Evolutionary conservation across 2,329 filamentous ascomycete species (phyloP).

Genomic region (Akanthomyces uredinophilus): DNA sequence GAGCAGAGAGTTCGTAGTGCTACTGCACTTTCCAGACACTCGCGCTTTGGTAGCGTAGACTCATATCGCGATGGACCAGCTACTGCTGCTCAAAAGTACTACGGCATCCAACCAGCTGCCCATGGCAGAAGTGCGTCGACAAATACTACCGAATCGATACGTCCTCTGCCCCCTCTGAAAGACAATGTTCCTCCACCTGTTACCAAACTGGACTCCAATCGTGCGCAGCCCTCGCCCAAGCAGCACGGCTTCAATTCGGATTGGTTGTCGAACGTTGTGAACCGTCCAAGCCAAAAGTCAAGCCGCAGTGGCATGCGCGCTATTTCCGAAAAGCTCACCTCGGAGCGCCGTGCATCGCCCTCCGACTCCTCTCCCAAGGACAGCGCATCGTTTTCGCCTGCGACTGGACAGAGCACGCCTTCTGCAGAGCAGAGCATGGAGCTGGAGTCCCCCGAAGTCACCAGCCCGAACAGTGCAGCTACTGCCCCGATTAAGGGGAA

Average conservation of each 20-base stretch:
- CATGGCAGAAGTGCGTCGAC: slow-evolving; percentile 59
- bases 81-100: slow-evolving; percentile 67
- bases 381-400: slow-evolving; percentile 56
- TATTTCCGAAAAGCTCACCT: slow-evolving; percentile 70
- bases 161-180: slow-evolving; percentile 47
- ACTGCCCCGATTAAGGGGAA: slow-evolving; percentile 46
- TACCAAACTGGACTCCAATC: slow-evolving; percentile 49
- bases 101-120: slow-evolving; percentile 44
- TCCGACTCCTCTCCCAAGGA: slow-evolving; percentile 46
- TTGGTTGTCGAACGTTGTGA: slow-evolving; percentile 49
- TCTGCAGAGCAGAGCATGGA: slow-evolving; percentile 68
- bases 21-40: slow-evolving; percentile 65
- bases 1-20: slow-evolving; percentile 64
- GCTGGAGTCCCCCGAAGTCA: slow-evolving; percentile 59
- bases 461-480: slow-evolving; percentile 49
- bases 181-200: slow-evolving; percentile 52
- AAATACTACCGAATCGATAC: slow-evolving; percentile 49
- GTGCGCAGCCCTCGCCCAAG: slow-evolving; percentile 32
- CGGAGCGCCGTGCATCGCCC: slow-evolving; percentile 35
- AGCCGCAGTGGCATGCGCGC: slow-evolving; percentile 69
- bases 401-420: slow-evolving; percentile 70
- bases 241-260: slow-evolving; percentile 46
- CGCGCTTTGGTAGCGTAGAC: slow-evolving; percentile 72
- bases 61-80: slow-evolving; percentile 62
- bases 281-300: slow-evolving; percentile 44